Base-by-base conservation (phyloP, 345 rosid species). In the Noccaea caerulescens region DNA sequence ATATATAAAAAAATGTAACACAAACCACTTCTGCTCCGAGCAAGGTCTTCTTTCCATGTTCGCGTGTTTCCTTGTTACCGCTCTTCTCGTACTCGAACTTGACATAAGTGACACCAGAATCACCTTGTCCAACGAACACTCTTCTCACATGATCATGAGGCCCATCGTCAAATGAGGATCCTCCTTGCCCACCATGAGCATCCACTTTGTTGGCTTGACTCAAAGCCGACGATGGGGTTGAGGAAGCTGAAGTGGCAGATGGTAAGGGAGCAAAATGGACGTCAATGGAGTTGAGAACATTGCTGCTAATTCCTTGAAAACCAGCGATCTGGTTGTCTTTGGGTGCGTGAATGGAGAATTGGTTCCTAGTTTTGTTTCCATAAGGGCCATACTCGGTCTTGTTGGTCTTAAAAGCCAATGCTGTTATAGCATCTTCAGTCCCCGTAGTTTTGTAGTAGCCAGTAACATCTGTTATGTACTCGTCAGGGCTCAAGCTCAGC, bases 161-260 rank as follows among this genome's bases (percentile, higher is more conserved):
- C 47, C 80, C 79, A 61, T 76, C 80, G 54, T 76, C 80, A 61
- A 66, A 76, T 6, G 80, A 42, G 18, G 56, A 42, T 58, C 71
- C 76, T 30, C 76, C 76, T 76, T 25, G 13, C 12, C 80, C 80
- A 64, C 80, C 80, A 49, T 70, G 56, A 41, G 80, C 76, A 32
- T 76, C 72, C 25, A 76, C 58, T 64, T 63, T 70, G 63, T 75
- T 75, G 33, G 63, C 58, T 36, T 46, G 32, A 20, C 69, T 23
- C 59, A 27, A 50, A 52, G 9, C 37, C n/a, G 64, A 72, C 8
- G 76, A 43, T 42, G 59, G 23, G 25, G 71, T 27, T 14, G 72
- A 54, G 8, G 73, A 44, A 36, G 44, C 36, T 1, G 73, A 59
- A 36, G 69, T 9, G 8, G 72, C 5, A 1, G 57, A 58, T 0